Evolutionary conservation across 1,139 yeast species (phyloP).

Genomic region (Nadsonia commutata): DNA sequence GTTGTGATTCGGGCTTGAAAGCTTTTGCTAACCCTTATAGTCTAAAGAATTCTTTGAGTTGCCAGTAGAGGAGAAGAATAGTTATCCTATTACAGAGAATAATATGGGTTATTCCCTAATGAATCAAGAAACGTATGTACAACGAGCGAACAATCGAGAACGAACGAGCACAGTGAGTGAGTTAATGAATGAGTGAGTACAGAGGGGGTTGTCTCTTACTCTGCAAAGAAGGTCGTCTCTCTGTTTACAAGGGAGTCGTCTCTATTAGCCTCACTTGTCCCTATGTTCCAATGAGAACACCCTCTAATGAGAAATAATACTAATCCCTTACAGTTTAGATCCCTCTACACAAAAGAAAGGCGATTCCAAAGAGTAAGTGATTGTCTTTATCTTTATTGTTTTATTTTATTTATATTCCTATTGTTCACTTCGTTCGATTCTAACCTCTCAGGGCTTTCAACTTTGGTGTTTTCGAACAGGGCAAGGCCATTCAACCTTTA

Average conservation of each 20-base stretch:
- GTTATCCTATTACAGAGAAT: constrained; percentile 32
- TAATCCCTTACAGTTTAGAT: constrained; percentile 18
- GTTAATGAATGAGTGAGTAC: too few relatives aligned
- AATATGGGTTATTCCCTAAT: constrained; percentile 52
- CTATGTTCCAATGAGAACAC: too few relatives aligned
- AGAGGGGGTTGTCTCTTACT: too few relatives aligned
- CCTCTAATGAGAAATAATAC: too few relatives aligned
- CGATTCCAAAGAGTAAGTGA: constrained; percentile 42
- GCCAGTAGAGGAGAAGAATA: constrained; percentile 34
- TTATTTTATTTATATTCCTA: not conserved
- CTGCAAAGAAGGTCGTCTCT: too few relatives aligned
- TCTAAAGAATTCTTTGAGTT: constrained; percentile 43
- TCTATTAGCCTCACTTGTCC: too few relatives aligned
- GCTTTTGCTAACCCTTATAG: not conserved
- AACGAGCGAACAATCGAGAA: too few relatives aligned
- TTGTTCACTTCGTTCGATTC: too few relatives aligned
- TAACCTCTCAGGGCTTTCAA: constrained; percentile 20
- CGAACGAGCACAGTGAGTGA: too few relatives aligned
- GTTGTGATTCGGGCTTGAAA: constrained; percentile 16
- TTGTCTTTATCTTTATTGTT: constrained; percentile 10
- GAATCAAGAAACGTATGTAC: constrained; percentile 35
- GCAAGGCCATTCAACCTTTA: constrained; percentile 27
- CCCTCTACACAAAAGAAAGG: constrained; percentile 31
- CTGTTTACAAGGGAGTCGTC: too few relatives aligned
- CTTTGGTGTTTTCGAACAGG: constrained; percentile 20